Base-by-base conservation (phyloP, 192 early-diverging fungal genomes). In the Gamsiella multidivaricata region DNA sequence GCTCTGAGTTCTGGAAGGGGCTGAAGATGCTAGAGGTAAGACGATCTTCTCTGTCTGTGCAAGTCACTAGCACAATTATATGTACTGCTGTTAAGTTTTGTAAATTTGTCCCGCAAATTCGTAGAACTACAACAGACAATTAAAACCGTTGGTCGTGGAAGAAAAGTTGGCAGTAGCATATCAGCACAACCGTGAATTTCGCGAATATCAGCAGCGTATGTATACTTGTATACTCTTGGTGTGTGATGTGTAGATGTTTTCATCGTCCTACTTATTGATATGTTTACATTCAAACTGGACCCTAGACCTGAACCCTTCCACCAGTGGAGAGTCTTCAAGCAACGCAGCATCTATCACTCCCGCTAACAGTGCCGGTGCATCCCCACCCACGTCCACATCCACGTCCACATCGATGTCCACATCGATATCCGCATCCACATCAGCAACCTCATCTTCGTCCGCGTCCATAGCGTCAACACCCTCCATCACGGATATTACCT, bases 261-360 rank as follows among this genome's bases (percentile, higher is more conserved):
- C n/a, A n/a, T n/a, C n/a, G n/a, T n/a, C n/a, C n/a, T 39, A 39
- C 7, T 39, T 39, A 39, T 9, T 12, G 37, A 39, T 39, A 12
- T 12, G 37, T 9, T 39, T 39, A 9, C 37, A 39, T 20, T 47
- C 6, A 47, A 5, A 22, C 18, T 47, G 45, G 18, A 47, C 18
- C 18, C 45, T 47, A 47, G 45, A 47, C 18, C 50, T 52, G 50
- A 52, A 28, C 26, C 6, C 50, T 29, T 52, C 50, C 15, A 28
- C 50, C 26, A 52, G 26, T 49, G 46, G n/a, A 49, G 46, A 49
- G 46, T n/a, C 46, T n/a, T 49, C 46, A 49, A 20, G 46, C 46
- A 49, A 49, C 22, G n/a, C 46, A 6, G 46, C n/a, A 49, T 49
- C n/a, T 20, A 20, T 49, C 5, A 49, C 46, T 49, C 46, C 46